phyloP scores from a whole-genome alignment of 345 rosid species.

The Hypericum androsaemum region DNA sequence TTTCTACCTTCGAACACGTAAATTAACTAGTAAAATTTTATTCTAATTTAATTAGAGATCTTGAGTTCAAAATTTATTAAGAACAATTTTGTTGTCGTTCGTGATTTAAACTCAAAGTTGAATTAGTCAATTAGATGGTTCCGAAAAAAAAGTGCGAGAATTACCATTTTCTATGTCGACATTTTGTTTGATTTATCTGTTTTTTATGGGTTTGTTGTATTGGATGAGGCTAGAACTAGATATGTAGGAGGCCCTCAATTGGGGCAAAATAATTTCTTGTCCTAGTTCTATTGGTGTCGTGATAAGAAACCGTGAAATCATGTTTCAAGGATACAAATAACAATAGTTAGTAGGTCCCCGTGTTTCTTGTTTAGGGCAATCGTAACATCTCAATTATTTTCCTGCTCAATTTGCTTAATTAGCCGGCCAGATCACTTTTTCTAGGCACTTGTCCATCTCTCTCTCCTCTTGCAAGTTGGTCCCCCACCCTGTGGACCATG shows the following conservation, averaged over 20 bases:
- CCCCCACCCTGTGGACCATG: no score
- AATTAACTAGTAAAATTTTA: no score
- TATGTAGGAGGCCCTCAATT: no score
- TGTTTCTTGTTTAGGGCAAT: conserved; percentile 1
- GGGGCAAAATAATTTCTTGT: conserved; percentile 7
- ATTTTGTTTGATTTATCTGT: background rate
- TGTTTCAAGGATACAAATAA: background rate
- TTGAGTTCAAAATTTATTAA: no score
- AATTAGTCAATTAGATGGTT: no score
- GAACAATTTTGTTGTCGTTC: no score
- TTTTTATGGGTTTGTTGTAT: conserved; percentile 3
- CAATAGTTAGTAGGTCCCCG: conserved; percentile 13
- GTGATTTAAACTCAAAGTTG: no score
- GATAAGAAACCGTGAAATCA: background rate
- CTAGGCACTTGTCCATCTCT: background rate
- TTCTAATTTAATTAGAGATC: no score
- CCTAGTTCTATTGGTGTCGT: conserved; percentile 9
- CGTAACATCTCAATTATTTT: conserved; percentile 19
- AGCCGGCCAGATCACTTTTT: background rate
- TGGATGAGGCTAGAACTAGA: background rate
- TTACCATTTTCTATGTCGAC: conserved; percentile 4
- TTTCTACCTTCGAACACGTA: no score
- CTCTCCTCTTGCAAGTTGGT: background rate
- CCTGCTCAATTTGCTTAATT: conserved; percentile 9
- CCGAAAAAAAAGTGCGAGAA: no score